Base-by-base conservation (phyloP, 2,329 filamentous ascomycete species). In the Taxawa tesnikishii region DNA sequence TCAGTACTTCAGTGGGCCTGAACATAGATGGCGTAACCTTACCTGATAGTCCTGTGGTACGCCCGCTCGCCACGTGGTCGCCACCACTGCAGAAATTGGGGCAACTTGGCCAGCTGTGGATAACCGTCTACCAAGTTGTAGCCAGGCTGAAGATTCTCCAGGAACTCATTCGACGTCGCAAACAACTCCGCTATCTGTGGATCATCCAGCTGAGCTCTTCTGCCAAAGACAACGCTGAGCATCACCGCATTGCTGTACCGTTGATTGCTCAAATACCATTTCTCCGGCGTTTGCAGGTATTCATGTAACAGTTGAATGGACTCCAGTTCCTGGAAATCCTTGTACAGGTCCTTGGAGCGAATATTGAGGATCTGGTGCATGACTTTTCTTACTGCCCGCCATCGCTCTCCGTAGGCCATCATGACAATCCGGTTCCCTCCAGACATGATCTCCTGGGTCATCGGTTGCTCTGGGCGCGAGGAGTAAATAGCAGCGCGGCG, bases 241-340 rank as follows among this genome's bases (percentile, higher is more conserved):
- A 52, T 64, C 32, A 68, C 58, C 37, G 61, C 66, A 38, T 70
- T 69, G 30, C 55, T 63, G 37, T 56, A 67, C 3, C 67, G 50
- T 39, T 62, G 61, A 0, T 64, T 29, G n/a, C 25, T 26, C 56
- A 40, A 68, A 63, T 17, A 52, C 34, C 61, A 67, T 67, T 61
- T 37, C 15, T 56, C 50, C 0, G 65, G 63, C 1, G 46, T 34
- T 1, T 50, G 28, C 11, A 62, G 36, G 38, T 61, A 62, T 39
- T 70, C 66, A 7, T 49, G 43, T 4, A 68, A 36, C 51, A 69
- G 58, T 43, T 69, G 64, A 3, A 48, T 48, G 1, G 57, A 58
- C 42, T 72, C 67, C 1, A 67, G 66, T 34, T 70, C 51, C 25
- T 59, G 51, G 0, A 68, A 31, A 1, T 47, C 37, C 28, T 56